Percentiles rank a stretch among this genome's conserved stretches.
Conservation (phyloP, 495 filamentous ascomycete genomes). For the Penicillium tannophilum region DNA sequence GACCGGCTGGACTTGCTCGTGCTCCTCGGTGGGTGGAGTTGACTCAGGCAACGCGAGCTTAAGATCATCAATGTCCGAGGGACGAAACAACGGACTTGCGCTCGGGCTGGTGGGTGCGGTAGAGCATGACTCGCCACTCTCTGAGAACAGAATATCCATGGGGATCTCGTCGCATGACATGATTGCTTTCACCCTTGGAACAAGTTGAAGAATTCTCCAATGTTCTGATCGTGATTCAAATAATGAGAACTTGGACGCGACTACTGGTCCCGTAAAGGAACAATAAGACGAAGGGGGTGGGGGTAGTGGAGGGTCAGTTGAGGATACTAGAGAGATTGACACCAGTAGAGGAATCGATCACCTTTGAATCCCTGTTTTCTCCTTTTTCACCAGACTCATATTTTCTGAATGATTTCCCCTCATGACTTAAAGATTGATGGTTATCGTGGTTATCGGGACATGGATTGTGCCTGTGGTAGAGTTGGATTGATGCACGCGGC, state of each 20-base stretch:
- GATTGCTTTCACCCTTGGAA: background rate
- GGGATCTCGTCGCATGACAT: constrained; percentile 22
- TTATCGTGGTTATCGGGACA: background rate
- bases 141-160: constrained; percentile 33
- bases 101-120: constrained; percentile 58
- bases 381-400: background rate
- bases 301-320: background rate
- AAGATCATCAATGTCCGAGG: constrained; percentile 32
- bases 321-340: background rate
- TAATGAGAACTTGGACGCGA: background rate
- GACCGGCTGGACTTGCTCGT: constrained; percentile 27
- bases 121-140: constrained; percentile 32
- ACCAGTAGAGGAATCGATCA: background rate
- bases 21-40: constrained; percentile 16
- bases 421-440: background rate
- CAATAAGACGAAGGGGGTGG: background rate
- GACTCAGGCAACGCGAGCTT: constrained; percentile 22
- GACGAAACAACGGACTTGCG: constrained; percentile 48
- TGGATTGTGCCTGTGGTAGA: background rate
- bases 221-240: background rate
- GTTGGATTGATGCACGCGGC: background rate
- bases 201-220: background rate
- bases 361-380: background rate
- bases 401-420: background rate
- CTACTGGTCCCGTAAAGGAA: background rate